A percentile compares a stretch with the other conserved stretches of the same genome.
Evolutionary conservation across 495 filamentous ascomycete genomes (phyloP).

Genomic region (Xanthoparmelia taractica): DNA sequence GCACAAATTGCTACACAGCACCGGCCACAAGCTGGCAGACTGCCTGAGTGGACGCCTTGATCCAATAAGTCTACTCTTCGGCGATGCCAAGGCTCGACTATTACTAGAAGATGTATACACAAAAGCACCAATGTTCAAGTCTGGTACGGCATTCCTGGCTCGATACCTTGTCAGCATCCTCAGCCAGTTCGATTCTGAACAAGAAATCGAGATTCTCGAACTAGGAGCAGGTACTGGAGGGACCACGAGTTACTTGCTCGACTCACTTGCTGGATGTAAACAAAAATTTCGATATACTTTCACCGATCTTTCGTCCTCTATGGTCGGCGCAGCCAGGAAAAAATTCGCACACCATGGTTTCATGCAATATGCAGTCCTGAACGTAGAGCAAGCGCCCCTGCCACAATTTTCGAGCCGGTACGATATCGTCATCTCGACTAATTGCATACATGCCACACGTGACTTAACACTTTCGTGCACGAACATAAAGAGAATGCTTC

Average conservation of each 20-base stretch:
- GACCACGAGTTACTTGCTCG: constrained; percentile 31
- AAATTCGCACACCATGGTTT: constrained; percentile 28
- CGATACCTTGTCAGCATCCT: no score
- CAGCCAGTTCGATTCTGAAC: no score
- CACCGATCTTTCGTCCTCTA: constrained; percentile 38
- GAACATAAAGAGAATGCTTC: constrained; percentile 34
- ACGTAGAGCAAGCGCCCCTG: constrained; percentile 36
- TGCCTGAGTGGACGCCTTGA: no score
- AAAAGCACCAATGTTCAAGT: no score
- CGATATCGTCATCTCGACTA: constrained; percentile 40
- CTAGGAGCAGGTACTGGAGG: constrained; percentile 41
- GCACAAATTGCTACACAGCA: no score
- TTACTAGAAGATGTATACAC: no score
- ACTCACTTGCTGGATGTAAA: constrained; percentile 21
- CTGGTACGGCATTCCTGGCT: no score
- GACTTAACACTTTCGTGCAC: constrained; percentile 27
- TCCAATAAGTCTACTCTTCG: no score
- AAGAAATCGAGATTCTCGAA: constrained; percentile 30
- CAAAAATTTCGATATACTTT: constrained; percentile 39
- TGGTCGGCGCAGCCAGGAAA: constrained; percentile 32
- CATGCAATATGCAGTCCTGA: constrained; percentile 35
- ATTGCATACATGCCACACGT: constrained; percentile 43
- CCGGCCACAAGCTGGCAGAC: no score
- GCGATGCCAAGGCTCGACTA: no score
- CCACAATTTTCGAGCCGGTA: constrained; percentile 25